These are phyloP conservation scores for Boletus vermiculosoides DNA, from an alignment of 768 basidiomycete genomes.

Conservation along the genomic window DNA sequence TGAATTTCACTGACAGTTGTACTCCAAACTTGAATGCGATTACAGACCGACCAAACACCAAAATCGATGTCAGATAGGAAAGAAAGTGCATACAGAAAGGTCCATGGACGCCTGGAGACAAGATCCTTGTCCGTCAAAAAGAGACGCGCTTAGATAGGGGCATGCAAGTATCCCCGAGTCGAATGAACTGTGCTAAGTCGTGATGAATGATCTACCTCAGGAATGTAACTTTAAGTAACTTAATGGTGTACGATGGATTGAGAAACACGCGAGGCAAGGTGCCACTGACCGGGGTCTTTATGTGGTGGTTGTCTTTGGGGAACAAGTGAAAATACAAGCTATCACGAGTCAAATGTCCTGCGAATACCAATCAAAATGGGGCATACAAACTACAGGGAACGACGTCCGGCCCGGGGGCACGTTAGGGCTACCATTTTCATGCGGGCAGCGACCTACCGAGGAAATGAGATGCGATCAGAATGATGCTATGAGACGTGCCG, in stretches of 20 bases:
- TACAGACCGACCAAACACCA: constrained; percentile 23
- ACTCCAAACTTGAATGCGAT: constrained; percentile 38
- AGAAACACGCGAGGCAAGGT: neutral
- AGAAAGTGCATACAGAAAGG: constrained; percentile 25
- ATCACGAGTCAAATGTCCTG: neutral
- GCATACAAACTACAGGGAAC: constrained; percentile 33
- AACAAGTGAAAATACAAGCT: constrained; percentile 36
- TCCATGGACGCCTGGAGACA: constrained; percentile 35
- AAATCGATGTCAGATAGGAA: neutral
- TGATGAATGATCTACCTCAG: constrained; percentile 19
- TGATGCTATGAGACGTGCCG: constrained; percentile 15
- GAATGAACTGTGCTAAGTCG: constrained; percentile 16
- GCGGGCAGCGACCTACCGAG: constrained; percentile 16
- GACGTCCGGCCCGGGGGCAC: constrained; percentile 27
- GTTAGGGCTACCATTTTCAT: constrained; percentile 4
- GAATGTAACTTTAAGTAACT: constrained; percentile 33
- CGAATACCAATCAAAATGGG: neutral
- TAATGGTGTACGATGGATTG: constrained; percentile 1
- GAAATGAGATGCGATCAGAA: constrained; percentile 31
- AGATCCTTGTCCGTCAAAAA: neutral
- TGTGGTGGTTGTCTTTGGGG: constrained; percentile 28
- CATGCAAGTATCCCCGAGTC: constrained; percentile 25
- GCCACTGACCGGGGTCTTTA: constrained; percentile 33
- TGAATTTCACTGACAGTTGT: constrained; percentile 29
- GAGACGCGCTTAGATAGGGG: neutral